These are phyloP conservation scores for Cicer pinnatifidum DNA, from an alignment of 306 rosid genomes.

Conservation along the genomic window DNA sequence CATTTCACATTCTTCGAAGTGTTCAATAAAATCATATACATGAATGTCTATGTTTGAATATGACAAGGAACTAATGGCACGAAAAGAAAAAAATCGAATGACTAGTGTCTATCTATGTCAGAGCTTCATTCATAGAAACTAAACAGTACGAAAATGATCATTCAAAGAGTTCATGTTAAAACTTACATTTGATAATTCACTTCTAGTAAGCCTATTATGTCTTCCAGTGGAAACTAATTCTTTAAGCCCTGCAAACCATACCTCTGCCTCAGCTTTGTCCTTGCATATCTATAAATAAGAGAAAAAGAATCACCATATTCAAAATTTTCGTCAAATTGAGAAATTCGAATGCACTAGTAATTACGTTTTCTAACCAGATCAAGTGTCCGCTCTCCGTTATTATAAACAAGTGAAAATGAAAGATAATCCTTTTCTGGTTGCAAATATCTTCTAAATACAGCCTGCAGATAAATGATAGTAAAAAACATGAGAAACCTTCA, in stretches of 20 bases:
- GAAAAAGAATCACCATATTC: conserved; percentile 13
- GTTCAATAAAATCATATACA: background rate
- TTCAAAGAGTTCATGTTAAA: conserved; percentile 19
- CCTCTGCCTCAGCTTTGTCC: conserved; percentile 77
- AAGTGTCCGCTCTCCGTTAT: conserved; percentile 71
- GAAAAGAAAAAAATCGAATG: background rate
- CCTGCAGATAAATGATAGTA: conserved; percentile 50
- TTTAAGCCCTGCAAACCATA: conserved; percentile 84
- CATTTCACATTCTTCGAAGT: background rate
- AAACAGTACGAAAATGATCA: conserved; percentile 19
- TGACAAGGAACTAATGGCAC: background rate
- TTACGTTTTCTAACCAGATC: conserved; percentile 70
- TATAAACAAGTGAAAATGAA: conserved; percentile 81
- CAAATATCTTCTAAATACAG: conserved; percentile 78
- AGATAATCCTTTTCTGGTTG: conserved; percentile 77
- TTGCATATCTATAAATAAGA: conserved; percentile 74
- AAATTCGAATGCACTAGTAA: conserved; percentile 5
- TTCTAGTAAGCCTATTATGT: conserved; percentile 46
- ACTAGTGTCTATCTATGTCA: too few species aligned
- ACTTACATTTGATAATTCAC: conserved; percentile 68
- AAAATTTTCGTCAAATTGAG: conserved; percentile 7
- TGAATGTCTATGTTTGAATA: conserved; percentile 17
- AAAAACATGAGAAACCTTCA: background rate
- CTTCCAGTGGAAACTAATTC: conserved; percentile 60
- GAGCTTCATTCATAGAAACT: background rate